Evolutionary conservation across 345 rosid species (phyloP).

Genomic region (Sonneratia alba): DNA sequence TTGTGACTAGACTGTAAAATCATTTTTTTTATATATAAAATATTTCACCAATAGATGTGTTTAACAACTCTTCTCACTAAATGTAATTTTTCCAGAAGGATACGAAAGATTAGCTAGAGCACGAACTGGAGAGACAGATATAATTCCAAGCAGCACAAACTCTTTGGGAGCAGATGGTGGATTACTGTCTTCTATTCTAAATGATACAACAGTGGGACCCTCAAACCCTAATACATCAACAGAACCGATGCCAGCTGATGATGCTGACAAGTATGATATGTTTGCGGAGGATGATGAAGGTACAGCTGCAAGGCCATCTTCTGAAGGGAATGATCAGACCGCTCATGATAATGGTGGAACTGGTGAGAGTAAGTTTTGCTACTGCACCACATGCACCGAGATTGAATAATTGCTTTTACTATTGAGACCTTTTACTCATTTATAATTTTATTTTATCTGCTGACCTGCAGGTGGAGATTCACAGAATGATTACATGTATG

Average conservation of each 20-base stretch:
- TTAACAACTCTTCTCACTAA: not conserved
- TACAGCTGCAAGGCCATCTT: constrained; percentile 26
- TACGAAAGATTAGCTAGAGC: constrained; percentile 62
- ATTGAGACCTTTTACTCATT: constrained; percentile 6
- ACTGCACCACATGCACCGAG: not conserved
- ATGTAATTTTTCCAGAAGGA: constrained; percentile 41
- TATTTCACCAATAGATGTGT: not conserved
- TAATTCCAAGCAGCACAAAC: constrained; percentile 9
- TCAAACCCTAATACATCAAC: constrained; percentile 20
- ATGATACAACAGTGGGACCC: constrained; percentile 16
- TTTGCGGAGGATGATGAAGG: constrained; percentile 69
- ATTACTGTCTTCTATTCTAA: constrained; percentile 15
- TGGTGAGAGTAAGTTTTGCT: constrained; percentile 28
- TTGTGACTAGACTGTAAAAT: no score
- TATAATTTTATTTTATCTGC: constrained; percentile 2
- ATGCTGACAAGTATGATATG: constrained; percentile 53
- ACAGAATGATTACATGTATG: constrained; percentile 64
- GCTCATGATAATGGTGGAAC: constrained; percentile 14
- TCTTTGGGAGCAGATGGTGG: constrained; percentile 17
- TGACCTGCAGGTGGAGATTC: constrained; percentile 43
- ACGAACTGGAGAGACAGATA: constrained; percentile 29
- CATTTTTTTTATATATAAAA: no score
- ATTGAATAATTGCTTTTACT: constrained; percentile 1
- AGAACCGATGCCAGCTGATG: constrained; percentile 21
- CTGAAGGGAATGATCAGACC: constrained; percentile 18